Percentiles rank a stretch among this genome's conserved stretches.
Evolutionary conservation across 352 stramenopile species (phyloP).

Genomic region (Phytophthora constricta): DNA sequence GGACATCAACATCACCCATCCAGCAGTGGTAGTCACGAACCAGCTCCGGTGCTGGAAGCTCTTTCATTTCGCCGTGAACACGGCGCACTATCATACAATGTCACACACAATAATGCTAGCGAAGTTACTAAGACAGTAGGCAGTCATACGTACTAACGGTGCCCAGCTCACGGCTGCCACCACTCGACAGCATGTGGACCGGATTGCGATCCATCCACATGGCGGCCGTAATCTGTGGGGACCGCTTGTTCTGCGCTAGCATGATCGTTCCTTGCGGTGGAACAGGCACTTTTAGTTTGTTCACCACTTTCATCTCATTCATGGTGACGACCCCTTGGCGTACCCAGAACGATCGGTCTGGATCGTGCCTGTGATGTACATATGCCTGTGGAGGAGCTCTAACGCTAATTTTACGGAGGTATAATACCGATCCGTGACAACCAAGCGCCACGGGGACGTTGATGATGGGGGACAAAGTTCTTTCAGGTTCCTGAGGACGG

Average conservation of each 20-base stretch:
- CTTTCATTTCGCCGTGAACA: neutral
- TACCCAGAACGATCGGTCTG: too few relatives aligned
- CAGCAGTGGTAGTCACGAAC: conserved; percentile 22
- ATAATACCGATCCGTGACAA: conserved; percentile 11
- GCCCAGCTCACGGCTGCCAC: neutral
- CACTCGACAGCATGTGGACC: conserved; percentile 8
- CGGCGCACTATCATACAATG: conserved; percentile 5
- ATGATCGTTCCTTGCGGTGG: conserved; percentile 8
- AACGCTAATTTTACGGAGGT: conserved; percentile 3
- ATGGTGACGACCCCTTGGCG: too few relatives aligned
- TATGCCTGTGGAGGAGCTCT: neutral
- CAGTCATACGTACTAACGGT: conserved; percentile 17
- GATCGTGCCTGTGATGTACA: neutral
- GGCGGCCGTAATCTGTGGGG: neutral
- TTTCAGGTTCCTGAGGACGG: conserved; percentile 10
- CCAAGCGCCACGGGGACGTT: conserved; percentile 8
- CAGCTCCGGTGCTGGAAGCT: conserved; percentile 6
- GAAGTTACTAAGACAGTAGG: too few relatives aligned
- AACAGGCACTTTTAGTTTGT: too few relatives aligned
- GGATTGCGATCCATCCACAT: conserved; percentile 23
- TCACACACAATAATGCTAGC: too few relatives aligned
- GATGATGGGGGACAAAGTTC: neutral
- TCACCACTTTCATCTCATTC: conserved; percentile 1
- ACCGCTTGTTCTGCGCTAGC: conserved; percentile 11
- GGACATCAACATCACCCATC: conserved; percentile 28